Conservation (phyloP, 2,329 filamentous ascomycete species). For the Trichoderma koningii region DNA sequence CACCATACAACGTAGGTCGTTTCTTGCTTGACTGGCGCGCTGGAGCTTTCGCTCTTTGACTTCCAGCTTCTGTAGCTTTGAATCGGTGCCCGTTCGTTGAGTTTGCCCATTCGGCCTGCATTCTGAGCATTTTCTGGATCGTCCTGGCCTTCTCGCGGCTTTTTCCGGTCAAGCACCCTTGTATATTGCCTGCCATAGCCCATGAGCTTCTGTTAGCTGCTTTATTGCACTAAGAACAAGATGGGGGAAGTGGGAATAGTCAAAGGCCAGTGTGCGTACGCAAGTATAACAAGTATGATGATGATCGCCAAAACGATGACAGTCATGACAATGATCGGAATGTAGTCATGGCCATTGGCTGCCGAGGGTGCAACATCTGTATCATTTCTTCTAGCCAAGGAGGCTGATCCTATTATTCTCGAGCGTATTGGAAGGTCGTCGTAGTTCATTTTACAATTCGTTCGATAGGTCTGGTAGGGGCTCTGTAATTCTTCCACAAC, state of each 20-base stretch:
- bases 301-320: constrained; percentile 1
- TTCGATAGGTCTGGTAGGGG: not conserved
- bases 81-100: constrained; percentile 6
- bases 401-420: not conserved
- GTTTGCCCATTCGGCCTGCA: constrained; percentile 4
- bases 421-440: not conserved
- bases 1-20: constrained; percentile 11
- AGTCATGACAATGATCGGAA: constrained; percentile 8
- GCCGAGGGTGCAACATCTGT: not conserved
- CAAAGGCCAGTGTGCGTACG: not conserved
- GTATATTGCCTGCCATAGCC: not conserved
- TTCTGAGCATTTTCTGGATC: constrained; percentile 14
- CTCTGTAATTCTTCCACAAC: not conserved
- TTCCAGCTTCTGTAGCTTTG: constrained; percentile 20
- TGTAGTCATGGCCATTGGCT: not conserved
- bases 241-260: too few species aligned
- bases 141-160: not conserved
- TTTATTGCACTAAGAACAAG: too few species aligned
- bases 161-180: not conserved
- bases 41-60: not conserved
- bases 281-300: not conserved
- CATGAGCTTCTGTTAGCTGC: not conserved
- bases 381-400: not conserved
- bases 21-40: not conserved
- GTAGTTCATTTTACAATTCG: not conserved